A percentile compares a stretch with the other conserved stretches of the same genome.
Evolutionary conservation across 768 basidiomycete genomes (phyloP).

Genomic region (Trametes cingulata): DNA sequence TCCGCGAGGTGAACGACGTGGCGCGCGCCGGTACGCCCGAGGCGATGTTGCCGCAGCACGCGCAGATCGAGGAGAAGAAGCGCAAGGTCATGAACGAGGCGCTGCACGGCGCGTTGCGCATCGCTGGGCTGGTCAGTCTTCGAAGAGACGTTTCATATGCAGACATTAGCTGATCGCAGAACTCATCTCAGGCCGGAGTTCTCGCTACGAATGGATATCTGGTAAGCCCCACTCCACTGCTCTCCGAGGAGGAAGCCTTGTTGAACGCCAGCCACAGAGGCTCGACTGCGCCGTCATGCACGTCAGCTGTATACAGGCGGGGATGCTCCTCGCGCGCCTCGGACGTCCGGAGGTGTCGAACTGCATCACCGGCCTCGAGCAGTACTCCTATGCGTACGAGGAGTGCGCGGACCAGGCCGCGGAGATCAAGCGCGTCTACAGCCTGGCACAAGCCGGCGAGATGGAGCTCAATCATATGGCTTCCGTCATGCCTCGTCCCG

Average conservation of each 20-base stretch:
- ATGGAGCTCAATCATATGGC: conserved; percentile 44
- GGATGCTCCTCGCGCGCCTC: conserved; percentile 76
- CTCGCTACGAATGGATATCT: conserved; percentile 87
- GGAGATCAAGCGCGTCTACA: conserved; percentile 57
- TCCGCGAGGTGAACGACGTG: conserved; percentile 67
- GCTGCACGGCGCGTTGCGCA: conserved; percentile 80
- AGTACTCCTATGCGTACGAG: conserved; percentile 87
- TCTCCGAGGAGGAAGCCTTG: not conserved
- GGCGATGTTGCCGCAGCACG: conserved; percentile 39
- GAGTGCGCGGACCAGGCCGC: conserved; percentile 78
- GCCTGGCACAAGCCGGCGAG: conserved; percentile 40
- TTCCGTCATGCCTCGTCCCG: conserved; percentile 31
- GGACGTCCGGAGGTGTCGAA: conserved; percentile 81
- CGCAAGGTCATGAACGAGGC: conserved; percentile 79
- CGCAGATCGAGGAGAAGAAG: conserved; percentile 62
- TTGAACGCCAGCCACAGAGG: conserved; percentile 41
- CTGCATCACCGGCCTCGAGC: conserved; percentile 83
- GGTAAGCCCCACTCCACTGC: conserved; percentile 42
- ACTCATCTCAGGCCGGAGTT: conserved; percentile 61
- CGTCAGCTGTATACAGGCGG: conserved; percentile 82
- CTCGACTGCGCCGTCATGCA: conserved; percentile 90
- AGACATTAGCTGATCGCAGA: not conserved
- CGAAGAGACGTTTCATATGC: not conserved
- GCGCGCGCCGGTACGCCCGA: conserved; percentile 39
- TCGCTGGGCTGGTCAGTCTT: conserved; percentile 76